Evolutionary conservation across 2,329 filamentous ascomycete species (phyloP), one percentile per base, ranked within the genome.

Genomic region (Ramularia endophylla): DNA sequence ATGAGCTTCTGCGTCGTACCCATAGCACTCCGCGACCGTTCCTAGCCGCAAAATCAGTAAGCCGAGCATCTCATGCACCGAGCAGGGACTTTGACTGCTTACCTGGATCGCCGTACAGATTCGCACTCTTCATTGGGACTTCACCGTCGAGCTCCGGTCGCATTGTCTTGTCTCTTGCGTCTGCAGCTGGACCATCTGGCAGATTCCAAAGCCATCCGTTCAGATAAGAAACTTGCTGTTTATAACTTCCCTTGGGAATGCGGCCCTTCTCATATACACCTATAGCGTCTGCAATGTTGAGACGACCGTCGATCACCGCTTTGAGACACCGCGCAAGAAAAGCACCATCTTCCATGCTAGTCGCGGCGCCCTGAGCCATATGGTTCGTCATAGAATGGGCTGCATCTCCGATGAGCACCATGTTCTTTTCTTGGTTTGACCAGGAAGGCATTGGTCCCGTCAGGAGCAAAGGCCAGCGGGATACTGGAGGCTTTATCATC

Each of bases 361-460:
- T 48, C 5, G 48, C 46, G 12, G 48, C 48, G 19, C 46, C 46
- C 28, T 45, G 36, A 11, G 8, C 65, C 67, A 52, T 70, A 61
- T 60, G 6, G 64, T 69, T n/a, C 66, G 46, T 68, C 62, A 69
- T 69, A 25, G 51, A 60, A 49, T 66, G 67, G 1, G 63, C 65
- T 0, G 66, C 65, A 48, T 69, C 65, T 7, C 68, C 68, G 42
- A 69, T 65, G n/a, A 71, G 50, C 2, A 69, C 64, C 3, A 70
- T 57, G 38, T 68, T 70, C 50, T 63, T 66, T 35, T 60, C 52
- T 1, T 59, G 51, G 27, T 61, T 68, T 2, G 63, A 67, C 67
- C 66, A 71, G 1, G 58, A 61, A 13, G 63, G 48, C 39, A 69
- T 50, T 3, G 66, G 66, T 1, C 65, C 65, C 3, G 67, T 66